Evolutionary conservation across 305 asterid species (phyloP), one percentile per base, ranked within the genome.

Genomic region (Solanum chacoense): DNA sequence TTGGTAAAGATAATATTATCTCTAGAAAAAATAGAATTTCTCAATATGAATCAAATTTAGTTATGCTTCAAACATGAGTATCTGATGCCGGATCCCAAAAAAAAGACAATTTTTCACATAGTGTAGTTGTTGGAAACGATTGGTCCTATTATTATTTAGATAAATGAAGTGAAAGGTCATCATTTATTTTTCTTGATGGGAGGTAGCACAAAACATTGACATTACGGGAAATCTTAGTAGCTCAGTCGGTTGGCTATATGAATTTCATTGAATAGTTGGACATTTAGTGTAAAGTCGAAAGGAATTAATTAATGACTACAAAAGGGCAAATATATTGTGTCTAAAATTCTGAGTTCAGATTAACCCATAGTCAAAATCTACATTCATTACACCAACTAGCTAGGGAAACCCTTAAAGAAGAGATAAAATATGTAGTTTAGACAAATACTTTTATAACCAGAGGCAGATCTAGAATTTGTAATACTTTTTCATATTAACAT

Each of bases 171-270:
- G 29, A 65, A 63, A 8, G 72, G 0, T 22, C 29, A 22, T 63
- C 72, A 65, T 9, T 3, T 65, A 65, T 22, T 59, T 20, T n/a
- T 10, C 73, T 67, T 4, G 8, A 11, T 24, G 1, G 4, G 14
- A 24, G 73, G 73, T 26, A 2, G 1, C 73, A 5, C 73, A 65
- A 24, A 11, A 0, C 8, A 5, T 67, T 67, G 10, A 14, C 29
- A 76, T 35, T 5, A 75, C 1, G 4, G 2, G 8, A 0, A 24
- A 5, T 24, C 6, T 11, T 1, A 67, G 0, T 11, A 11, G 4
- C 18, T 11, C 8, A n/a, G 1, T 65, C 16, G 0, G 1, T 65
- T n/a, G 1, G 6, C 14, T 65, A 8, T 4, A n/a, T 65, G 7
- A 65, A n/a, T 26, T 65, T n/a, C 1, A 7, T 76, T n/a, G 55